Evolutionary conservation across 495 filamentous ascomycete species (phyloP), one percentile per base, ranked within the genome.

Genomic region (Oidiodendron maius): DNA sequence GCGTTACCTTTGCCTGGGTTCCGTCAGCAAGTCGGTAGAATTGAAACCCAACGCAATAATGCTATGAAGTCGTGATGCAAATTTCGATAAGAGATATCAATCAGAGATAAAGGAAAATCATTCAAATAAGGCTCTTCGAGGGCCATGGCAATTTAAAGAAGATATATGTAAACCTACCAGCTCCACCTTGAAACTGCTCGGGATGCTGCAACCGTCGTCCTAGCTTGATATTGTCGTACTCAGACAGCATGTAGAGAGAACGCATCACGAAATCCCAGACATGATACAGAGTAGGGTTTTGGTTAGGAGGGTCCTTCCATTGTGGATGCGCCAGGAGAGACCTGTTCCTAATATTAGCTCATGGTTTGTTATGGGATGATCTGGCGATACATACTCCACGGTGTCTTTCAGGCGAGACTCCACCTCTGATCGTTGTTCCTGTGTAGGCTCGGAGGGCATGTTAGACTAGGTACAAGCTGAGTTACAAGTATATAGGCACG

Each of bases 181-280:
- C 18, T 3, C 32, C 42, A 36, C 25, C 35, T 24, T 13, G 15
- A 37, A 49, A 49, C 20, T 59, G 50, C 6, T 45, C 42, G 8
- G 55, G 55, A 24, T 50, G 32, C 43, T 45, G 40, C 23, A 59
- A 23, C 8, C 46, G 9, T 15, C 35, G 51, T 12, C 62, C 60
- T 13, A 32, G 36, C 38, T 44, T 55, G 30, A 63, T 35, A 32
- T 56, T 58, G 2, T 61, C 56, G 26, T 63, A 47, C 52, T 65
- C 61, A 11, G 48, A 52, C 24, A 63, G 48, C 30, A 60, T 61
- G 48, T 63, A 65, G 18, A 51, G 41, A 10, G 52, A 61, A 9
- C 59, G 48, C 53, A 44, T 43, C 41, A 48, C 54, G 45, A 63
- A 65, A 39, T 61, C 61, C 62, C 56, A 63, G 17, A 57, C 30